Evolutionary conservation across 73 alveolate species (phyloP).

Genomic region (Tetrahymena thermophila): DNA sequence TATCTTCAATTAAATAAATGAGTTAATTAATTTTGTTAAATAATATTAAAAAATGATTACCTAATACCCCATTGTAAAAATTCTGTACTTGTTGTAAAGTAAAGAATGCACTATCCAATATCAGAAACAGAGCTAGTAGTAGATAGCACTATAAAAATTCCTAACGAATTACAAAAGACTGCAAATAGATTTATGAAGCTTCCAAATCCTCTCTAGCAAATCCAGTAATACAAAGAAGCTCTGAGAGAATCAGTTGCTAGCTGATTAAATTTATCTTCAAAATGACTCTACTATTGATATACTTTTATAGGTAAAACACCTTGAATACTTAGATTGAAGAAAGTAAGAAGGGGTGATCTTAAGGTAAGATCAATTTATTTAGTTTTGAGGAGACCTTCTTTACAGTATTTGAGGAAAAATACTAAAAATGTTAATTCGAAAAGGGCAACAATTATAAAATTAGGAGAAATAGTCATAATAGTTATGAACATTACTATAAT

Average conservation of each 20-base stretch:
- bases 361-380: not conserved
- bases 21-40: too few relatives aligned
- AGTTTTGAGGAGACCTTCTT: not conserved
- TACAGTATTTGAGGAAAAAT: not conserved
- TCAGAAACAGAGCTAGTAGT: not conserved
- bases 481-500: not conserved
- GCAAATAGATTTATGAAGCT: not conserved
- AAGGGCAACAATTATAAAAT: not conserved
- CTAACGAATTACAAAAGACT: not conserved
- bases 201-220: not conserved
- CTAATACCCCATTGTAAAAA: not conserved
- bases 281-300: not conserved
- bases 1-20: too few relatives aligned
- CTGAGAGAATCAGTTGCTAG: not conserved
- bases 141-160: not conserved
- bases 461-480: not conserved
- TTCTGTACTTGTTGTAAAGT: not conserved
- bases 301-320: not conserved
- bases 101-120: not conserved
- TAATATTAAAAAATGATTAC: too few relatives aligned
- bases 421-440: not conserved
- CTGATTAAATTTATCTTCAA: not conserved
- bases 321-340: not conserved
- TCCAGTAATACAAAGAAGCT: not conserved
- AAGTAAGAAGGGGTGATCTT: not conserved